These are phyloP conservation scores for Pythium dissimile DNA, from an alignment of 352 stramenopile species.

Conservation along the genomic window DNA sequence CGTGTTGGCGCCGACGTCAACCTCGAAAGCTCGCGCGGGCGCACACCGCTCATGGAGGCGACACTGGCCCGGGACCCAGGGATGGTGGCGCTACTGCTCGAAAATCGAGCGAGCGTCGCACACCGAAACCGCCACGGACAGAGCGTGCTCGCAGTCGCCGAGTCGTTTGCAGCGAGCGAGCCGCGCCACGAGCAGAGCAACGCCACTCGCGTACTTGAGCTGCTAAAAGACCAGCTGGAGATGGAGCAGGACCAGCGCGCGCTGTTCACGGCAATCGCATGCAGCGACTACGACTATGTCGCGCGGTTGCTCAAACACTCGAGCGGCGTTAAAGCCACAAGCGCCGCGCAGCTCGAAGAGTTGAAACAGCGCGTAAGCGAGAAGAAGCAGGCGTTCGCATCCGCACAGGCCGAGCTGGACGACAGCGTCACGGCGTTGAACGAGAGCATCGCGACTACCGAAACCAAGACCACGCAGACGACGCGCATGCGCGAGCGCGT, in stretches of 20 bases:
- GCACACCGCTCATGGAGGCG: constrained; percentile 63
- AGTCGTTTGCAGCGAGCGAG: constrained; percentile 20
- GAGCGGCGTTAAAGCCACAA: constrained; percentile 2
- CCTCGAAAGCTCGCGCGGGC: constrained; percentile 55
- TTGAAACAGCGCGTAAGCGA: constrained; percentile 15
- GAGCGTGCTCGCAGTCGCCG: constrained; percentile 41
- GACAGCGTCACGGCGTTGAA: constrained; percentile 53
- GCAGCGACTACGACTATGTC: constrained; percentile 64
- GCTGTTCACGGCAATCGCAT: constrained; percentile 68
- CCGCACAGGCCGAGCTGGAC: constrained; percentile 25
- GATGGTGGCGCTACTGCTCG: constrained; percentile 58
- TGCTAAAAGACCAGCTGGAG: constrained; percentile 40
- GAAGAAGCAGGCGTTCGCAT: constrained; percentile 21
- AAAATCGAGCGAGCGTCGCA: constrained; percentile 51
- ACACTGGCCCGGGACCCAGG: constrained; percentile 39
- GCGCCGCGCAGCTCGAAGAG: neutral
- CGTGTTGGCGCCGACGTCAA: constrained; percentile 72
- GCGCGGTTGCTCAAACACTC: constrained; percentile 40
- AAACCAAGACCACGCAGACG: constrained; percentile 50
- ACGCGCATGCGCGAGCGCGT: constrained; percentile 45
- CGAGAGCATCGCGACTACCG: constrained; percentile 69
- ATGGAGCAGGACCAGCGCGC: constrained; percentile 49
- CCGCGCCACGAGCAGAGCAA: neutral
- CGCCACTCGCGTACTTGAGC: constrained; percentile 23
- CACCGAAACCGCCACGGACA: constrained; percentile 63